A percentile compares a stretch with the other conserved stretches of the same genome.
These are phyloP conservation scores for Acacia pycnantha DNA, from an alignment of 331 rosid genomes.

Conservation along the genomic window DNA sequence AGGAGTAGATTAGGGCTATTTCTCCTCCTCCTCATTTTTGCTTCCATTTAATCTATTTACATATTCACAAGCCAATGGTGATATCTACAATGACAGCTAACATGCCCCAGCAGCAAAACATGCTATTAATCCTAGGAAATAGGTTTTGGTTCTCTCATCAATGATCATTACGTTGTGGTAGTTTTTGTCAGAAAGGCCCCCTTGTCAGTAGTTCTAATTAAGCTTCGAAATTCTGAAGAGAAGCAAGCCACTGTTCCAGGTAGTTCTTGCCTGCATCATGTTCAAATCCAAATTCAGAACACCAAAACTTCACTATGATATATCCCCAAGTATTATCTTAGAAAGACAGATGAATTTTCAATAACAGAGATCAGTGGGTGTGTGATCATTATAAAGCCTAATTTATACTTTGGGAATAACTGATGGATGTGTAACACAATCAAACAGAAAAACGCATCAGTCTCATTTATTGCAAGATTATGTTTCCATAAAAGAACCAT, in stretches of 20 bases:
- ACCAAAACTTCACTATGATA: conserved; percentile 5
- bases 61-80: conserved; percentile 32
- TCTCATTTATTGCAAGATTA: background rate
- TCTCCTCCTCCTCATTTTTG: background rate
- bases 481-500: background rate
- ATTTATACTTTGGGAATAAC: background rate
- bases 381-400: background rate
- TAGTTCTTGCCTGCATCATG: conserved; percentile 51
- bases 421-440: background rate
- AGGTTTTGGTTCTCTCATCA: background rate
- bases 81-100: conserved; percentile 30
- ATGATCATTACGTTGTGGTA: background rate
- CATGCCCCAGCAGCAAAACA: background rate
- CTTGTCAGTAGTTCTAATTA: conserved; percentile 2
- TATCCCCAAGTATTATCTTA: background rate
- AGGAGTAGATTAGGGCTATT: background rate
- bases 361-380: background rate
- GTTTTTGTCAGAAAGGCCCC: conserved; percentile 8
- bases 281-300: conserved; percentile 7
- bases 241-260: conserved; percentile 67
- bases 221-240: conserved; percentile 47
- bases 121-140: background rate
- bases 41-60: conserved; percentile 13
- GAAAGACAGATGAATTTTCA: background rate
- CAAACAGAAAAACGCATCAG: background rate